Evolutionary conservation across 805 yeast genomes (phyloP), one percentile per base, ranked within the genome.

Genomic region (Debaryomyces hansenii): DNA sequence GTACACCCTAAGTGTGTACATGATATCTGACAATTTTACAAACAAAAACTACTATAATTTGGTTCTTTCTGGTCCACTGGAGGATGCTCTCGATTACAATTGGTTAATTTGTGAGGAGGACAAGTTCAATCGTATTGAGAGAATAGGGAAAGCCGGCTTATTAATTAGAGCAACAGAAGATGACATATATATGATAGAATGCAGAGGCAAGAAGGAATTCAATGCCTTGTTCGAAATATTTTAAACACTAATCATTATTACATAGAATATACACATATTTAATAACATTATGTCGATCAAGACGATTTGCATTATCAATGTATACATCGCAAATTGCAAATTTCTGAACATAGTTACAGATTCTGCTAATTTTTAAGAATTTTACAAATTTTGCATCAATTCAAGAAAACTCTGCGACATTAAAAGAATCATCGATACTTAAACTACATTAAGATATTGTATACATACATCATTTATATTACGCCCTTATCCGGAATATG

Each of bases 141-240:
- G 61, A 42, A 70, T 72, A 27, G 78, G 78, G 9, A 72, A 67
- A 45, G 78, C 78, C 6, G 78, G 74, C 8, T 55, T 72, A 47
- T 61, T 72, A 50, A 60, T 72, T 37, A 65, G 61, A 45, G 66
- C 54, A 1, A 49, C 54, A n/a, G 60, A 60, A 7, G 52, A 55
- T 37, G 67, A 65, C 8, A 58, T 66, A 35, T 72, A 49, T 56
- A 71, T 72, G 77, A 62, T 72, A 43, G 78, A 72, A 49, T 72
- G 76, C 51, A 69, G 66, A 54, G 78, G 78, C 2, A 70, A 65
- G 49, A 69, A 62, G 47, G 75, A 72, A 51, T 64, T 71, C 42
- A 63, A 59, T 45, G 55, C 56, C 20, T 56, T 69, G 20, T 58
- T 50, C 37, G 62, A 56, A 11, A 44, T 56, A 6, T 63, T 62